A percentile compares a stretch with the other conserved stretches of the same genome.
These are phyloP conservation scores for Psophocarpus tetragonolobus DNA, from an alignment of 306 rosid genomes.

Conservation along the genomic window DNA sequence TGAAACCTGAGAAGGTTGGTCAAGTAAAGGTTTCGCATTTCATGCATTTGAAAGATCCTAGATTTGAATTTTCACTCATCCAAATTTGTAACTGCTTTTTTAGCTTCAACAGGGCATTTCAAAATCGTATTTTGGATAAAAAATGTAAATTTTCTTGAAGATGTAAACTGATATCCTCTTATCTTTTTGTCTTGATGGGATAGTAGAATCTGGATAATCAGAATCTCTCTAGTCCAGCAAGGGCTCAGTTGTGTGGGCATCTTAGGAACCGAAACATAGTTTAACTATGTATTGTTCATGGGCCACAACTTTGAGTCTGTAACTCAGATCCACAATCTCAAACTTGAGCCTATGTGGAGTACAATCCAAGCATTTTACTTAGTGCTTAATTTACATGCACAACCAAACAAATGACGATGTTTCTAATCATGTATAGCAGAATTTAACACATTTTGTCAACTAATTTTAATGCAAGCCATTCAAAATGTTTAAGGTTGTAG, in stretches of 20 bases:
- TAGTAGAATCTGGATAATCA: neutral
- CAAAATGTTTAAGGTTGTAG: slow-evolving; percentile 29
- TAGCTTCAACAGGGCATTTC: neutral
- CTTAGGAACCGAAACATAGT: neutral
- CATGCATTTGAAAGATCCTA: no score
- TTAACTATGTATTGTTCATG: neutral
- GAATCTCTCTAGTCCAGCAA: neutral
- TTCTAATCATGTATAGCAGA: neutral
- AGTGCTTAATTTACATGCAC: neutral
- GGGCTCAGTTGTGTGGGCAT: neutral
- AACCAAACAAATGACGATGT: neutral
- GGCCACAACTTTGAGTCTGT: neutral
- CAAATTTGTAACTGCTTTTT: no score
- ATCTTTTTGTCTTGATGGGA: neutral
- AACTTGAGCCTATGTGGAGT: neutral
- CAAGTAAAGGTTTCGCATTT: no score
- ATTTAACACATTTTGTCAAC: neutral
- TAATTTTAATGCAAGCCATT: slow-evolving; percentile 30
- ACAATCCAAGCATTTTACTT: neutral
- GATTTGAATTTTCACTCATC: no score
- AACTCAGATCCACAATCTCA: neutral
- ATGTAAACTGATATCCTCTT: neutral
- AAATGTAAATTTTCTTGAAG: neutral
- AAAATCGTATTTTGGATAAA: neutral
- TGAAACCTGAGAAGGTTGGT: no score